These are phyloP conservation scores for Pulveroboletus sp. DNA, from an alignment of 768 basidiomycete species.

Conservation along the genomic window DNA sequence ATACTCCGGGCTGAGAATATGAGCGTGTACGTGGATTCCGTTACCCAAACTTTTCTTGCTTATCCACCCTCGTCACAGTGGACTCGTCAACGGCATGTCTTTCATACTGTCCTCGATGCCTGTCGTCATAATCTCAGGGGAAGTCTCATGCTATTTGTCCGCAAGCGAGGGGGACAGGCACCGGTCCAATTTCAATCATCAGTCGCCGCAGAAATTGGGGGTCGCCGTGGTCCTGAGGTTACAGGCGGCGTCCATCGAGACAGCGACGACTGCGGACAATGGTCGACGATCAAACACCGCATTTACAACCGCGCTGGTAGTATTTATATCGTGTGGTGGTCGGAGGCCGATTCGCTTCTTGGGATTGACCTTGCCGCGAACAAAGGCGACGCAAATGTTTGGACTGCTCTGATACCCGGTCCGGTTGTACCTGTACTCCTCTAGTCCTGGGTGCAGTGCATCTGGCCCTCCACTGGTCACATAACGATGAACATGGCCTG, in stretches of 20 bases:
- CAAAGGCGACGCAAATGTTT: too few relatives aligned
- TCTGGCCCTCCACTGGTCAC: too few relatives aligned
- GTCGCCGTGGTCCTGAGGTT: slow-evolving; percentile 28
- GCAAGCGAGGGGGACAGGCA: slow-evolving; percentile 9
- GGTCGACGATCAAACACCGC: slow-evolving; percentile 53
- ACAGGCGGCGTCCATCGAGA: slow-evolving; percentile 41
- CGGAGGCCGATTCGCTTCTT: too few relatives aligned
- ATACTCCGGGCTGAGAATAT: too few relatives aligned
- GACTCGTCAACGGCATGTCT: slow-evolving; percentile 17
- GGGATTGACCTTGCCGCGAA: too few relatives aligned
- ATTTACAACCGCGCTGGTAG: slow-evolving; percentile 31
- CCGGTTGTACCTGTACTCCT: too few relatives aligned
- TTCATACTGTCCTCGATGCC: slow-evolving; percentile 15
- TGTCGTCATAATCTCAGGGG: slow-evolving; percentile 21
- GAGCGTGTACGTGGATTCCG: too few relatives aligned
- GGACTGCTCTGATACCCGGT: too few relatives aligned
- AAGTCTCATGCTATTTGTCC: slow-evolving; percentile 26
- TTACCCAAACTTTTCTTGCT: too few relatives aligned
- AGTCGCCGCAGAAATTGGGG: neutral
- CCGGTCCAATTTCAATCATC: neutral
- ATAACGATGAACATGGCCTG: too few relatives aligned
- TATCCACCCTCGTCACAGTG: neutral
- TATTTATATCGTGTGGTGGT: too few relatives aligned
- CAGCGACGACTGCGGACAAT: slow-evolving; percentile 45
- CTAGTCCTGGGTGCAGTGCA: too few relatives aligned